phyloP scores from a whole-genome alignment of 1,139 yeast genomes.

The Protomyces arabidopsidicola region DNA sequence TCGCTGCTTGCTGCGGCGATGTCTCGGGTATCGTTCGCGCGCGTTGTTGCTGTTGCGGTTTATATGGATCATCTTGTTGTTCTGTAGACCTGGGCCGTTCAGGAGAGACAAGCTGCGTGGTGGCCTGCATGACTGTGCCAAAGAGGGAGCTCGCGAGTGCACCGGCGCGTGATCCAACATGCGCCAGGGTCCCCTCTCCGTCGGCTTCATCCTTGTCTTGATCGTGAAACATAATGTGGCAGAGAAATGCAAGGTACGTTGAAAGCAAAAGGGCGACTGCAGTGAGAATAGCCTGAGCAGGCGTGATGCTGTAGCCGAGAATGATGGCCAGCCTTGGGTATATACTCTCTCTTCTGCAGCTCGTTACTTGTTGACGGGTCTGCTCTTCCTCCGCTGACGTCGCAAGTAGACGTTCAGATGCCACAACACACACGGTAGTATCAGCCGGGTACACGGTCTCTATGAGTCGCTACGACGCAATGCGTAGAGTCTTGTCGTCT shows the following conservation, averaged over 20 bases:
- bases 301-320: neutral
- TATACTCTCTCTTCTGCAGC: too few species aligned
- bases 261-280: neutral
- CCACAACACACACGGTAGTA: too few species aligned
- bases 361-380: too few species aligned
- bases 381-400: too few species aligned
- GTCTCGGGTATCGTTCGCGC: neutral
- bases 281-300: neutral
- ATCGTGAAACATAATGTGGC: neutral
- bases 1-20: neutral
- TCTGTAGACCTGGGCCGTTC: neutral
- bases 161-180: neutral
- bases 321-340: neutral
- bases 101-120: neutral
- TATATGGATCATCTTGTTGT: neutral
- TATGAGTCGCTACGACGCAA: neutral
- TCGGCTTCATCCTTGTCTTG: neutral
- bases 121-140: neutral
- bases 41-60: neutral
- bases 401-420: too few species aligned
- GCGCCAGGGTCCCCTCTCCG: neutral
- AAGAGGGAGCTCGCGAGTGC: neutral
- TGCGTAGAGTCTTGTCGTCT: slow-evolving; percentile 9
- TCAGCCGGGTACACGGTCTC: too few species aligned
- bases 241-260: neutral